Percentiles rank a stretch among this genome's conserved stretches.
Evolutionary conservation across 2,329 filamentous ascomycete species (phyloP).

Genomic region (Colletotrichum australisinense): DNA sequence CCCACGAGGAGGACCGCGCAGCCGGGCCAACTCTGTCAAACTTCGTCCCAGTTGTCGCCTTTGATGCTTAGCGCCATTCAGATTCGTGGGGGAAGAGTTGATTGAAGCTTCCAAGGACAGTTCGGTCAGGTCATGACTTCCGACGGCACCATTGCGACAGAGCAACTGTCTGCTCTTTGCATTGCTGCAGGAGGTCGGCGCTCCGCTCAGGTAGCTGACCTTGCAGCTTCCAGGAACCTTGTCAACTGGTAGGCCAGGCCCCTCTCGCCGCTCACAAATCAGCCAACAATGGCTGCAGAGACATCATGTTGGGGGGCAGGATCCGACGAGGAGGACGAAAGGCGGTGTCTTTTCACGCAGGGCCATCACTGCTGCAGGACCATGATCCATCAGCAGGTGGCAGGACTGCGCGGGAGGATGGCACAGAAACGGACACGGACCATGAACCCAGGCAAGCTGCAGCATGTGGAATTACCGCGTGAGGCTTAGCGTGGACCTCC

Average conservation of each 20-base stretch:
- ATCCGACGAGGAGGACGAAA: neutral
- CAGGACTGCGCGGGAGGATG: conserved; percentile 1
- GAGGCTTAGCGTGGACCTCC: neutral
- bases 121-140: neutral
- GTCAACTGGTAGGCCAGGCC: neutral
- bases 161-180: neutral
- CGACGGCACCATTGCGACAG: neutral
- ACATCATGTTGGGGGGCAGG: neutral
- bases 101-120: neutral
- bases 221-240: conserved; percentile 3
- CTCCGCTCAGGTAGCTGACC: neutral
- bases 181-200: neutral
- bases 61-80: no score
- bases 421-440: conserved; percentile 15
- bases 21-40: neutral
- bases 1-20: neutral
- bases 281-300: conserved; percentile 13
- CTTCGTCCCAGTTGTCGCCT: neutral
- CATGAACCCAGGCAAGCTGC: conserved; percentile 29
- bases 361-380: conserved; percentile 9
- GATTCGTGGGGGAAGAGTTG: no score
- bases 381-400: neutral
- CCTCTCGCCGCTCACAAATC: conserved; percentile 9
- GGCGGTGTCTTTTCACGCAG: conserved; percentile 29
- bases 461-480: conserved; percentile 31